These are phyloP conservation scores for Fistulinella prunicolor DNA, from an alignment of 768 basidiomycete species.

Conservation along the genomic window DNA sequence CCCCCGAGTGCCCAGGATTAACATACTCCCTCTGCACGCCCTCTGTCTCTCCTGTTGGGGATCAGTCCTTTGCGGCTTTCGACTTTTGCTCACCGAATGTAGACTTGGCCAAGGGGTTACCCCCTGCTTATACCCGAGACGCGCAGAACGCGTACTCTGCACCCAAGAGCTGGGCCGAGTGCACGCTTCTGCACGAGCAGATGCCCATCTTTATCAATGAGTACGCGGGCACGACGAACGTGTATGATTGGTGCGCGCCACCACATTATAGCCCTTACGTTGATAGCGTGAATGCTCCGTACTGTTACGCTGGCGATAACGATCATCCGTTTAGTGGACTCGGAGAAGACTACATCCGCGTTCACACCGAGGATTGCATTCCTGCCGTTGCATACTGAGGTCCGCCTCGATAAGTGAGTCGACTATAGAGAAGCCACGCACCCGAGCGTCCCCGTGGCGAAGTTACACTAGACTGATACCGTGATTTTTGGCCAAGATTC, in stretches of 20 bases:
- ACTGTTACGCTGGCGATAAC: conserved; percentile 7
- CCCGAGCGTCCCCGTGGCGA: neutral
- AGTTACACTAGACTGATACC: conserved; percentile 3
- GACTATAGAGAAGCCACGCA: conserved; percentile 1
- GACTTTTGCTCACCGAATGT: conserved; percentile 10
- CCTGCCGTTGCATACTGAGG: conserved; percentile 22
- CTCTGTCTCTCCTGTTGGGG: conserved; percentile 24
- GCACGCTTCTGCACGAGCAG: conserved; percentile 11
- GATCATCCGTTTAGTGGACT: conserved; percentile 11
- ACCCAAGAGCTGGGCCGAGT: conserved; percentile 30
- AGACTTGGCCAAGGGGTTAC: conserved; percentile 10
- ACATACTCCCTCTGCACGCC: conserved; percentile 27
- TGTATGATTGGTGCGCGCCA: conserved; percentile 28
- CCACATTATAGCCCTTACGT: conserved; percentile 14
- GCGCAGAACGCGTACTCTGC: conserved; percentile 19
- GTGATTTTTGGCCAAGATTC: neutral
- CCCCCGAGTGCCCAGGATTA: conserved; percentile 21
- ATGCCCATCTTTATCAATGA: conserved; percentile 32
- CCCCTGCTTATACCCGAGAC: conserved; percentile 13
- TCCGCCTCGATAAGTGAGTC: neutral
- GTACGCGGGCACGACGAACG: conserved; percentile 10
- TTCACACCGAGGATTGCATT: conserved; percentile 14
- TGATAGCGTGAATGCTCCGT: conserved; percentile 2
- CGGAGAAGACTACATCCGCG: conserved; percentile 16
- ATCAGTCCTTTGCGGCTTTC: conserved; percentile 22